Evolutionary conservation across 352 stramenopile species (phyloP).

Genomic region (Elongisporangium undulatum): DNA sequence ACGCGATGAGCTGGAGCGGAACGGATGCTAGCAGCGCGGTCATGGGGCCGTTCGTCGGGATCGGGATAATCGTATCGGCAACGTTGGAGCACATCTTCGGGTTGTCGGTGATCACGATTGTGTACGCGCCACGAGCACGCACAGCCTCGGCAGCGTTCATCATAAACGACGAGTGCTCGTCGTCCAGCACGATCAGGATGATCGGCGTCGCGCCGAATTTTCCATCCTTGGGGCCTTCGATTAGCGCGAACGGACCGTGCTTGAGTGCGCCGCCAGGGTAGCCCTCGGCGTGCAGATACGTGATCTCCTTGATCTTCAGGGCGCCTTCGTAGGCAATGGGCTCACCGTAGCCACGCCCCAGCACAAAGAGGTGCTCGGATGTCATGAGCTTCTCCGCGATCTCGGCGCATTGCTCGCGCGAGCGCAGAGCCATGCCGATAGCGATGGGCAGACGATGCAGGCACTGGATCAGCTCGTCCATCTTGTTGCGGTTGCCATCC

Average conservation of each 20-base stretch:
- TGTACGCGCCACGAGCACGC: slow-evolving; percentile 92
- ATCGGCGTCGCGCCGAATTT: slow-evolving; percentile 96
- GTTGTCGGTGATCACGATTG: slow-evolving; percentile 99
- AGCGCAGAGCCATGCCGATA: slow-evolving; percentile 97
- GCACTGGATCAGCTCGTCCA: slow-evolving; percentile 90
- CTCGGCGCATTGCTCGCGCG: slow-evolving; percentile 86
- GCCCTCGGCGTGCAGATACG: slow-evolving; percentile 97
- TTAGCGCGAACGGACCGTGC: slow-evolving; percentile 98
- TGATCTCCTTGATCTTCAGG: slow-evolving; percentile 99
- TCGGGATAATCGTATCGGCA: slow-evolving; percentile 91
- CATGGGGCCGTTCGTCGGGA: slow-evolving; percentile 96
- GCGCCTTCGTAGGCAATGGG: slow-evolving; percentile 96
- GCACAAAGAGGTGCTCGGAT: slow-evolving; percentile 94
- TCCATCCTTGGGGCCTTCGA: slow-evolving; percentile 91
- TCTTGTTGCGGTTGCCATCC: slow-evolving; percentile 82
- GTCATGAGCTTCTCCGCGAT: slow-evolving; percentile 86
- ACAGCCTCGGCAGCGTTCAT: slow-evolving; percentile 95
- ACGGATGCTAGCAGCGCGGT: slow-evolving; percentile 95
- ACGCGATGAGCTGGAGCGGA: slow-evolving; percentile 97
- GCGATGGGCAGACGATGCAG: slow-evolving; percentile 96
- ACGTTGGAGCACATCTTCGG: slow-evolving; percentile 90
- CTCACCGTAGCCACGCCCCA: slow-evolving; percentile 93
- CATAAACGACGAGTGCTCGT: slow-evolving; percentile 96
- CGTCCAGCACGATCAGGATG: slow-evolving; percentile 96
- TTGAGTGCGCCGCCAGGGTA: slow-evolving; percentile 98